Conservation (phyloP, 2,329 filamentous ascomycete species). For the Penicillium sclerotigenum region DNA sequence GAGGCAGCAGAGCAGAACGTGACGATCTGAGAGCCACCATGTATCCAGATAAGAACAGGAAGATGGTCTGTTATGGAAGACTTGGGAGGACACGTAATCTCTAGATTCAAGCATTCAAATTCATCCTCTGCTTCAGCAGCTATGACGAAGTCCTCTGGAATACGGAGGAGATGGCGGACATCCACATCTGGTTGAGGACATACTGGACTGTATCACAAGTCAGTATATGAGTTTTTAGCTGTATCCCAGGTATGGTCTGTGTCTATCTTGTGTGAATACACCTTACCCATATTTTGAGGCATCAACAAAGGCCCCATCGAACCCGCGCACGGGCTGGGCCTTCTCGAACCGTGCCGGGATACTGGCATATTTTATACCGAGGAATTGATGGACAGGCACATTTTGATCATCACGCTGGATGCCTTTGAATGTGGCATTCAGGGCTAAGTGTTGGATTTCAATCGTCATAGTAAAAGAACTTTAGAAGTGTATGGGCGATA, state of each 20-base stretch:
- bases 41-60: constrained; percentile 48
- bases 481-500: not conserved
- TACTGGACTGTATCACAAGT: constrained; percentile 34
- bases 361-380: constrained; percentile 33
- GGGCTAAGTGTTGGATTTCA: constrained; percentile 21
- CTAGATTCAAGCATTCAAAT: constrained; percentile 45
- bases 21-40: constrained; percentile 48
- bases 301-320: constrained; percentile 32
- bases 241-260: not conserved
- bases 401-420: constrained; percentile 8
- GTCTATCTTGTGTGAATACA: not conserved
- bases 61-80: constrained; percentile 7
- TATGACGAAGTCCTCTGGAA: constrained; percentile 36
- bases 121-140: constrained; percentile 40
- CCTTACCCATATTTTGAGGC: constrained; percentile 34
- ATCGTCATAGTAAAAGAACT: constrained; percentile 17
- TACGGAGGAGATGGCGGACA: constrained; percentile 44
- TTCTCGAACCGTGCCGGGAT: constrained; percentile 32
- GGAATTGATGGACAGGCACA: constrained; percentile 25
- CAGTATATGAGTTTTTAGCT: not conserved
- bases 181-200: constrained; percentile 45
- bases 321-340: constrained; percentile 23
- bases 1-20: constrained; percentile 46
- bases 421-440: constrained; percentile 31
- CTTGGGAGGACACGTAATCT: constrained; percentile 35